Evolutionary conservation across 805 yeast species (phyloP).

Genomic region (Candida insectalens): DNA sequence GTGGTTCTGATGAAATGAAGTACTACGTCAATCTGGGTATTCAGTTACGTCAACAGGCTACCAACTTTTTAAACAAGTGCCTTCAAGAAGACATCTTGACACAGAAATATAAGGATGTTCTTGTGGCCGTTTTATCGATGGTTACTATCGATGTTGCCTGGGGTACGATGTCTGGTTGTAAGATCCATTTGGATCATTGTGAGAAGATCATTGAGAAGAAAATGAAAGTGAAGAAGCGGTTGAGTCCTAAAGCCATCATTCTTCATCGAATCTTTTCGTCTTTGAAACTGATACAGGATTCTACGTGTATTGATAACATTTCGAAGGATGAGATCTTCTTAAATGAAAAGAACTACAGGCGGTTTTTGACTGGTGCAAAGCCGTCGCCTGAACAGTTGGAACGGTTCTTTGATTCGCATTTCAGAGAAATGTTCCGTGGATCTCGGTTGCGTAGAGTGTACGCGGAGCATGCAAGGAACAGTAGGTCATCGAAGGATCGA

Average conservation of each 20-base stretch:
- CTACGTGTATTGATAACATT: constrained; percentile 42
- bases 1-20: constrained; percentile 58
- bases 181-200: constrained; percentile 65
- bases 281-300: constrained; percentile 65
- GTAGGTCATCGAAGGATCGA: no score
- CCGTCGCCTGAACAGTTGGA: constrained; percentile 18
- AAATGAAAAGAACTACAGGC: constrained; percentile 24
- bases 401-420: constrained; percentile 12
- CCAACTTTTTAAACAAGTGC: constrained; percentile 53
- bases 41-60: constrained; percentile 66
- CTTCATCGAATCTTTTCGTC: constrained; percentile 74
- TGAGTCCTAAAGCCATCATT: constrained; percentile 68
- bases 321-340: constrained; percentile 24
- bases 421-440: constrained; percentile 18
- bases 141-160: constrained; percentile 81
- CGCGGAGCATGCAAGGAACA: neutral
- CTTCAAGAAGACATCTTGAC: constrained; percentile 37
- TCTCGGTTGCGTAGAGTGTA: constrained; percentile 4
- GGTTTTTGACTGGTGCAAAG: constrained; percentile 23
- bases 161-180: constrained; percentile 86
- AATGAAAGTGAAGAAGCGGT: constrained; percentile 51
- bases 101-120: constrained; percentile 74
- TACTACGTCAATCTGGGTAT: constrained; percentile 66
- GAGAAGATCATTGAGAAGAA: constrained; percentile 65
- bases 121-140: constrained; percentile 79